Evolutionary conservation across 2,329 filamentous ascomycete genomes (phyloP).

Genomic region (Periconia sp.): DNA sequence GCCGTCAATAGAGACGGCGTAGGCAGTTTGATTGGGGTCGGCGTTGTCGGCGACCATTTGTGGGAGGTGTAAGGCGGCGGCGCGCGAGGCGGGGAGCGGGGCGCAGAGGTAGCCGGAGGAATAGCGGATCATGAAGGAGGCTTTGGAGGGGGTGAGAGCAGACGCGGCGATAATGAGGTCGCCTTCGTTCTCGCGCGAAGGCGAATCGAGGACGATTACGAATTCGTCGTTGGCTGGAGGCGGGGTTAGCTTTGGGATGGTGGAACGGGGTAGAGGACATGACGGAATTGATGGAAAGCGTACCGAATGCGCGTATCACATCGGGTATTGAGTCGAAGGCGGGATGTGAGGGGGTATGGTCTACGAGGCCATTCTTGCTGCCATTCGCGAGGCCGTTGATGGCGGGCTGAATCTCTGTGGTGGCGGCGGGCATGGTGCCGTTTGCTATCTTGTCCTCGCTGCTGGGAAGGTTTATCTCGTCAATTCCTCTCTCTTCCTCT

Average conservation of each 20-base stretch:
- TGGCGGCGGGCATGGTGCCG: constrained; percentile 25
- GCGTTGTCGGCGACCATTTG: constrained; percentile 80
- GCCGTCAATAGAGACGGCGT: constrained; percentile 87
- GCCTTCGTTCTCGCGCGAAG: constrained; percentile 94
- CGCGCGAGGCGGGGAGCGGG: constrained; percentile 71
- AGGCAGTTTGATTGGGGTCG: constrained; percentile 88
- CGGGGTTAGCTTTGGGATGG: constrained; percentile 6
- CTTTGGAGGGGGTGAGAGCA: constrained; percentile 81
- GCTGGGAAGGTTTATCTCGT: too few species aligned
- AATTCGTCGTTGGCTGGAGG: constrained; percentile 69
- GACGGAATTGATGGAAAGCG: constrained; percentile 8
- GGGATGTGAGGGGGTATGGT: constrained; percentile 34
- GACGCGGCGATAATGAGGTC: constrained; percentile 94
- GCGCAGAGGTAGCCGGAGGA: constrained; percentile 89
- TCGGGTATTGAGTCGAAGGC: constrained; percentile 52
- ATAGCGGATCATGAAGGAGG: constrained; percentile 94
- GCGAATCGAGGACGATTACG: constrained; percentile 91
- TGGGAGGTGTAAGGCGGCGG: constrained; percentile 72
- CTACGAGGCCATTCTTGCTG: constrained; percentile 14
- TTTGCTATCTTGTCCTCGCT: not conserved
- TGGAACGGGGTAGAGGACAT: not conserved
- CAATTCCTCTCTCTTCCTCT: too few species aligned
- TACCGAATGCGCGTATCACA: constrained; percentile 49
- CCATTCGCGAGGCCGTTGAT: constrained; percentile 12
- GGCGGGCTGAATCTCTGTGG: constrained; percentile 14